Conservation (phyloP, 192 early-diverging fungal species). For the Coemansia sp. region DNA sequence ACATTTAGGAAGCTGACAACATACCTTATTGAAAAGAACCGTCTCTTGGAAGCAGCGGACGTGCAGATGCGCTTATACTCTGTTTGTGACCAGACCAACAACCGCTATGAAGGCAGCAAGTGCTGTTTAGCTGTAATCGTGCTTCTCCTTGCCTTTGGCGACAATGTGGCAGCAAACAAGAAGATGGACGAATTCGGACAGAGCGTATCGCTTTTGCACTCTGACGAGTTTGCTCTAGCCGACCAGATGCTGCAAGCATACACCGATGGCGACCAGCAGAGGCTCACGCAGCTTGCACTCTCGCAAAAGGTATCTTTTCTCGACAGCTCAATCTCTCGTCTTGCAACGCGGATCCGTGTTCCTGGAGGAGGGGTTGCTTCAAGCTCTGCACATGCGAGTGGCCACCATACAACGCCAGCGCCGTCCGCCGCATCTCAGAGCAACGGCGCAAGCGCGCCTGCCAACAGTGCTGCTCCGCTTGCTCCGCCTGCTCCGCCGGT, state of each 20-base stretch:
- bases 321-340: constrained; percentile 34
- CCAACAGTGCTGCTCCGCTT: neutral
- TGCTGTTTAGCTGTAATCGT: constrained; percentile 33
- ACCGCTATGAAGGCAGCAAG: constrained; percentile 33
- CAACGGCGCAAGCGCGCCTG: neutral
- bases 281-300: constrained; percentile 15
- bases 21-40: constrained; percentile 31
- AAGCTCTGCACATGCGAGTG: neutral
- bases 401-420: neutral
- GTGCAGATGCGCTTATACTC: constrained; percentile 30
- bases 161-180: constrained; percentile 42
- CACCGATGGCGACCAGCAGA: constrained; percentile 41
- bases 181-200: constrained; percentile 42
- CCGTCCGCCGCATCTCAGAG: neutral
- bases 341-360: constrained; percentile 30
- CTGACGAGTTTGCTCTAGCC: constrained; percentile 32
- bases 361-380: constrained; percentile 8
- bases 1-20: constrained; percentile 33
- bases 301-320: constrained; percentile 31
- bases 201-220: constrained; percentile 28
- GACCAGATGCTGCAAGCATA: constrained; percentile 46
- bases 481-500: constrained; percentile 7
- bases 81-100: constrained; percentile 44
- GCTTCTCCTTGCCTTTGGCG: constrained; percentile 46
- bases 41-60: constrained; percentile 32